A percentile compares a stretch with the other conserved stretches of the same genome.
phyloP scores from a whole-genome alignment of 2,329 filamentous ascomycete species.

The Hypoxylon sp. region DNA sequence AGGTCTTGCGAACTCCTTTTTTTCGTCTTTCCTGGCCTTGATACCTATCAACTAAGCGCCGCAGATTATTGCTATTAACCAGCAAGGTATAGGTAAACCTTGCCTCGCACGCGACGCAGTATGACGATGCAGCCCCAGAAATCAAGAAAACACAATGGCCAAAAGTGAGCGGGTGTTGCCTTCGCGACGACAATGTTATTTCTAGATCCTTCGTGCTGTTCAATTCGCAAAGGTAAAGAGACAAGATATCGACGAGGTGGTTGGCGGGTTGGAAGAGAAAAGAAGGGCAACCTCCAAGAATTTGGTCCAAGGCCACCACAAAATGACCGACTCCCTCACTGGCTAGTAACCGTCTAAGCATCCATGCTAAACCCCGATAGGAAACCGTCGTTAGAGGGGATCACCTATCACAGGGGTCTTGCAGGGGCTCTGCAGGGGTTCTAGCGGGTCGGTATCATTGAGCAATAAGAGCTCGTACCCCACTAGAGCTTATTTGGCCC shows the following conservation, averaged over 20 bases:
- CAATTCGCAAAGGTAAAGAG: slow-evolving; percentile 14
- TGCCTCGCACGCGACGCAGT: slow-evolving; percentile 7
- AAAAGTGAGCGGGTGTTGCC: slow-evolving; percentile 22
- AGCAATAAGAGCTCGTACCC: slow-evolving; percentile 32
- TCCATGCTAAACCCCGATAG: slow-evolving; percentile 38
- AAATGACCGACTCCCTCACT: slow-evolving; percentile 31
- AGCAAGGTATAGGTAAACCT: slow-evolving; percentile 17
- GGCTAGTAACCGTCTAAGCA: slow-evolving; percentile 31
- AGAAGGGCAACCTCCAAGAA: slow-evolving; percentile 24
- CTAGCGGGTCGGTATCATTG: slow-evolving; percentile 38
- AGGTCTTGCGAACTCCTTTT: slow-evolving; percentile 42
- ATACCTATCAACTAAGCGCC: slow-evolving; percentile 38
- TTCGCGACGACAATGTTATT: slow-evolving; percentile 23
- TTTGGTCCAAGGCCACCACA: slow-evolving; percentile 24
- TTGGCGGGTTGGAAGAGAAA: slow-evolving; percentile 25
- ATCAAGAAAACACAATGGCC: slow-evolving; percentile 22
- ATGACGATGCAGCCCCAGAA: slow-evolving; percentile 12
- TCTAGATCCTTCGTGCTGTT: slow-evolving; percentile 20
- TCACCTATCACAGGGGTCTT: slow-evolving; percentile 31
- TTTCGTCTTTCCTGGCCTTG: slow-evolving; percentile 22
- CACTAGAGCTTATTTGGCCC: slow-evolving; percentile 12
- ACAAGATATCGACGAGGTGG: slow-evolving; percentile 16
- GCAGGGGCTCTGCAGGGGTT: slow-evolving; percentile 32
- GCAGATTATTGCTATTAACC: slow-evolving; percentile 20
- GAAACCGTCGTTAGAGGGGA: slow-evolving; percentile 31